A percentile compares a stretch with the other conserved stretches of the same genome.
These are phyloP conservation scores for Colletotrichum lini DNA, from an alignment of 2,329 filamentous ascomycete species.

Conservation along the genomic window DNA sequence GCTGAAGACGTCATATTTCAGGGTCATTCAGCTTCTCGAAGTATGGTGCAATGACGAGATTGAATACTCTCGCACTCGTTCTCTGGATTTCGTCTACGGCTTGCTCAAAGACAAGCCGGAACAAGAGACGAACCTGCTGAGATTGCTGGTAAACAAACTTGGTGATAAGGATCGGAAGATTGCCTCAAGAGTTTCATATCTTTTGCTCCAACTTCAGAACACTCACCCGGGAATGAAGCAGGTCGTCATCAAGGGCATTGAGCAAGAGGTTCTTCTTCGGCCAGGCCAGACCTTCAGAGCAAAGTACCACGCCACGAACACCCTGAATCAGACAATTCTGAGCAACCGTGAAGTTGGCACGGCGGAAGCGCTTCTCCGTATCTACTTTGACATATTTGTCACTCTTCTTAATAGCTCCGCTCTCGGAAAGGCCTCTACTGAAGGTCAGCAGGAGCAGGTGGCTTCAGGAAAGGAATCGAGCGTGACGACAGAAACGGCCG, in stretches of 20 bases:
- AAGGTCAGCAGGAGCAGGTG: constrained; percentile 12
- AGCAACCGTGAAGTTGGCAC: constrained; percentile 86
- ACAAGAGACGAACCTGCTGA: constrained; percentile 93
- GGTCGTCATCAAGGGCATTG: constrained; percentile 86
- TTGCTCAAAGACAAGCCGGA: constrained; percentile 96
- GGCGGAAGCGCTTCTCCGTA: constrained; percentile 84
- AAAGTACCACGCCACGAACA: constrained; percentile 97
- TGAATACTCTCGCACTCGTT: constrained; percentile 89
- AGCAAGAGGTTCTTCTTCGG: constrained; percentile 89
- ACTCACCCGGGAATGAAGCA: constrained; percentile 95
- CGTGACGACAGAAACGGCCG: constrained; percentile 76
- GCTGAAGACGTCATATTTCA: constrained; percentile 94
- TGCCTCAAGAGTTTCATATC: constrained; percentile 90
- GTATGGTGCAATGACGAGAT: constrained; percentile 96
- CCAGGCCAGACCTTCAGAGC: constrained; percentile 90
- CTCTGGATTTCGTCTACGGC: constrained; percentile 92
- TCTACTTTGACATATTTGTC: constrained; percentile 94
- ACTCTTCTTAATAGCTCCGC: constrained; percentile 75
- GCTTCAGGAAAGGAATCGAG: constrained; percentile 35
- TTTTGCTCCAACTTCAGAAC: constrained; percentile 91
- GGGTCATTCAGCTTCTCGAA: constrained; percentile 91
- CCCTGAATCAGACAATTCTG: constrained; percentile 95
- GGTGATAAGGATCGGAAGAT: constrained; percentile 97
- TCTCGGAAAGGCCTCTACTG: constrained; percentile 24
- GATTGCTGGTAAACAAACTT: constrained; percentile 94